A percentile compares a stretch with the other conserved stretches of the same genome.
These are phyloP conservation scores for Glaciozyma antarctica DNA, from an alignment of 768 basidiomycete species.

Conservation along the genomic window DNA sequence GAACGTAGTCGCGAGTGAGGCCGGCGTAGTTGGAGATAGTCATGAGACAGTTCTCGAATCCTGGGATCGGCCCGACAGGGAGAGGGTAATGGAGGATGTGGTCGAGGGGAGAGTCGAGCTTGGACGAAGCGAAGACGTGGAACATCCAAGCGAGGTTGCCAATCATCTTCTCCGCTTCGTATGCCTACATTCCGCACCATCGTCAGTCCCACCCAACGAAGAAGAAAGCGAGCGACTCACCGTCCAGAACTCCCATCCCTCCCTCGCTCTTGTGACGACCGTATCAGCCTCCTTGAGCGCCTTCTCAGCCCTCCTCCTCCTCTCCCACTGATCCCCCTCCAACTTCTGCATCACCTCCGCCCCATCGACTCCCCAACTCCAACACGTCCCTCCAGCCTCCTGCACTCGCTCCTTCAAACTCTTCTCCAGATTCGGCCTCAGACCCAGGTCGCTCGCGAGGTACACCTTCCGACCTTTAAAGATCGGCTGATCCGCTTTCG, in stretches of 20 bases:
- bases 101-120: conserved; percentile 45
- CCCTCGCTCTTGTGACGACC: conserved; percentile 59
- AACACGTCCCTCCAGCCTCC: conserved; percentile 50
- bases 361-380: conserved; percentile 18
- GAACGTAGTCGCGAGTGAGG: conserved; percentile 74
- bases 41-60: conserved; percentile 48
- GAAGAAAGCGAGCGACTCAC: conserved; percentile 42
- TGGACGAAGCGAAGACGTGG: conserved; percentile 51
- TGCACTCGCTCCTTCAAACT: conserved; percentile 55
- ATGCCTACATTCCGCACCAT: conserved; percentile 49
- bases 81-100: conserved; percentile 69
- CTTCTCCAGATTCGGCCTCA: conserved; percentile 46
- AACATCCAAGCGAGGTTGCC: conserved; percentile 78
- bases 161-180: conserved; percentile 51
- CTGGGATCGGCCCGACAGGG: conserved; percentile 5
- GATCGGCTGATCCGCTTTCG: conserved; percentile 38
- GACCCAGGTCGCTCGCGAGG: conserved; percentile 52
- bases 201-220: background rate
- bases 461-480: conserved; percentile 57
- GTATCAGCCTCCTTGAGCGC: conserved; percentile 55
- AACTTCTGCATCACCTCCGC: background rate
- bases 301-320: conserved; percentile 17
- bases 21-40: conserved; percentile 86
- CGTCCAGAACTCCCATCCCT: conserved; percentile 60
- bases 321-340: conserved; percentile 8